Evolutionary conservation across 371 early-diverging fungal species (phyloP).

Genomic region (Circinella umbellata): DNA sequence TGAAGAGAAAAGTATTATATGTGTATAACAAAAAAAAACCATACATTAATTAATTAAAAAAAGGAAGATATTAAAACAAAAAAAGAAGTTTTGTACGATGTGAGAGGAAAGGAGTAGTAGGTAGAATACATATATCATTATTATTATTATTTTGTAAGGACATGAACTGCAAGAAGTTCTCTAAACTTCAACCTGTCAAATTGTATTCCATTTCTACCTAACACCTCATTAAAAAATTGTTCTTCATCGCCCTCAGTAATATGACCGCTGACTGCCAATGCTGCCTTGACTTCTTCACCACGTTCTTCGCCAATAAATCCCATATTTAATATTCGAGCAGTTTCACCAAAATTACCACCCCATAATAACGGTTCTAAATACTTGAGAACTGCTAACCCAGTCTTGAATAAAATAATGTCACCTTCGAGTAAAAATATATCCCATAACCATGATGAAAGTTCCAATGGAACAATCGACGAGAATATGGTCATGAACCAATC

Average conservation of each 20-base stretch:
- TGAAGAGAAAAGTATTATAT: too few species aligned
- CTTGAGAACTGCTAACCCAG: constrained; percentile 51
- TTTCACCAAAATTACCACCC: constrained; percentile 56
- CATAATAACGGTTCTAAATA: constrained; percentile 53
- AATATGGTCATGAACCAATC: constrained; percentile 61
- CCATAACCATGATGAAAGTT: constrained; percentile 52
- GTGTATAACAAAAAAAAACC: too few species aligned
- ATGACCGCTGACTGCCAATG: constrained; percentile 52
- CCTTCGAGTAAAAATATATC: constrained; percentile 55
- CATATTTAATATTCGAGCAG: constrained; percentile 42
- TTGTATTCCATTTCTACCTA: constrained; percentile 46
- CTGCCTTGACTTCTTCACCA: constrained; percentile 37
- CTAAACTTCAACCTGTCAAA: constrained; percentile 44
- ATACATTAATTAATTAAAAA: too few species aligned
- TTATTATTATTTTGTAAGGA: neutral
- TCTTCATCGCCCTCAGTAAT: constrained; percentile 54
- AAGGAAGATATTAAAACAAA: neutral
- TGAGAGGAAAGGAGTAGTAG: neutral
- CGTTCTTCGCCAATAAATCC: constrained; percentile 31
- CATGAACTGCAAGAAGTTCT: constrained; percentile 32
- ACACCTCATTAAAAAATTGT: constrained; percentile 51
- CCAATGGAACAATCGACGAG: constrained; percentile 51
- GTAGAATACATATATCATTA: neutral
- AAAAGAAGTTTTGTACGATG: neutral
- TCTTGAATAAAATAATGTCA: constrained; percentile 52